phyloP scores from a whole-genome alignment of 768 basidiomycete genomes.

The Gymnopilus dilepis region DNA sequence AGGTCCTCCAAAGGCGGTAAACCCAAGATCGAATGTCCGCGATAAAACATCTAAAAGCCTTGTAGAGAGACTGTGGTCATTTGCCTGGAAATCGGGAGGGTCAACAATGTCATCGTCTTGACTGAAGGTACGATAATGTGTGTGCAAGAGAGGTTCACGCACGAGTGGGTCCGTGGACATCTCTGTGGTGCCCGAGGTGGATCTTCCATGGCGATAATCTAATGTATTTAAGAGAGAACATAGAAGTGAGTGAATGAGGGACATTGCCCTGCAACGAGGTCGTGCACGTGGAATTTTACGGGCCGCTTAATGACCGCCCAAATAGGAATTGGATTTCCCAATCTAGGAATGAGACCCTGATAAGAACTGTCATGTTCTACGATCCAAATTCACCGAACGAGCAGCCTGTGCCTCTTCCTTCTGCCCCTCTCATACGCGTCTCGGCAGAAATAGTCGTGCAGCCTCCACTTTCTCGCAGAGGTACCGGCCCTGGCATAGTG shows the following conservation, averaged over 20 bases:
- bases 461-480: slow-evolving; percentile 52
- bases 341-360: slow-evolving; percentile 9
- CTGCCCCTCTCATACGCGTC: slow-evolving; percentile 39
- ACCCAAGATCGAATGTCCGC: slow-evolving; percentile 45
- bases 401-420: slow-evolving; percentile 46
- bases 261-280: slow-evolving; percentile 1
- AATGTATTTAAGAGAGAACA: slow-evolving; percentile 2
- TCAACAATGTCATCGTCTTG: neutral
- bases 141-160: neutral
- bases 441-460: slow-evolving; percentile 43
- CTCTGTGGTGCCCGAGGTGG: neutral
- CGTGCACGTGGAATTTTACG: neutral
- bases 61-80: slow-evolving; percentile 25
- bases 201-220: neutral
- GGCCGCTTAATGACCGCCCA: neutral
- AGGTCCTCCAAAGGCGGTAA: slow-evolving; percentile 55
- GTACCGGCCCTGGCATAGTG: slow-evolving; percentile 53
- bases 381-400: slow-evolving; percentile 28
- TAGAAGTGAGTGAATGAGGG: neutral
- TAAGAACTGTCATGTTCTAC: neutral
- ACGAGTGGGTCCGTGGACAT: slow-evolving; percentile 5
- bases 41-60: slow-evolving; percentile 38
- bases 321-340: slow-evolving; percentile 13
- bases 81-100: slow-evolving; percentile 19
- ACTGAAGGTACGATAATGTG: slow-evolving; percentile 1